Conservation (phyloP, 768 basidiomycete species). For the Lactarius akahatsu region DNA sequence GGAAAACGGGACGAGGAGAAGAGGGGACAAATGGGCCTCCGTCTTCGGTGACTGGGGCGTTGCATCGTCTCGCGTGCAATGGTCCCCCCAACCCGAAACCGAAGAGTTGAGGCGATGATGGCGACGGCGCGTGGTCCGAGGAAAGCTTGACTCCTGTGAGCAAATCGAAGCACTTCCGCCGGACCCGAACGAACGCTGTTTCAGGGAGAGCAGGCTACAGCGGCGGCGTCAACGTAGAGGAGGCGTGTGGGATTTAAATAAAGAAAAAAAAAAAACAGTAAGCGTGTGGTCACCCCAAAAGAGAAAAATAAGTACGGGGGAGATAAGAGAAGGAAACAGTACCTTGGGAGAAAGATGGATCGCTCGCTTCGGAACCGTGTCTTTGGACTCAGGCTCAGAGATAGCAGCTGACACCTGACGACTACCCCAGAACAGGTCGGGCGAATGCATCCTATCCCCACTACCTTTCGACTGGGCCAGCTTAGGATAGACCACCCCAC, state of each 20-base stretch:
- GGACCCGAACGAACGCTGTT: background rate
- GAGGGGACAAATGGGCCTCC: conserved; percentile 5
- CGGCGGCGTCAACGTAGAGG: background rate
- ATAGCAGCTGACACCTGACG: conserved; percentile 34
- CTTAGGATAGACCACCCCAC: conserved; percentile 40
- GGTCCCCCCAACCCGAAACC: background rate
- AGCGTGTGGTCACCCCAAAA: background rate
- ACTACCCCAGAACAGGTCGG: conserved; percentile 42
- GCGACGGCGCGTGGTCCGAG: conserved; percentile 4
- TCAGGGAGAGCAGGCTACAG: background rate
- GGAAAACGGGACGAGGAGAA: background rate
- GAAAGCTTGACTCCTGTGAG: background rate
- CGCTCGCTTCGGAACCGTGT: conserved; percentile 6
- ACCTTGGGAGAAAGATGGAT: conserved; percentile 12
- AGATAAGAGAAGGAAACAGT: background rate
- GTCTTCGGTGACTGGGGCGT: background rate
- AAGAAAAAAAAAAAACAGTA: background rate
- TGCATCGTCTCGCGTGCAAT: conserved; percentile 3
- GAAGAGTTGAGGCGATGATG: conserved; percentile 7
- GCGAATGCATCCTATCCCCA: conserved; percentile 36
- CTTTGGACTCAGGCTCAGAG: conserved; percentile 14
- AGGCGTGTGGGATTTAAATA: background rate
- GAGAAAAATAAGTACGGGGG: background rate
- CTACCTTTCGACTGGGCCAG: conserved; percentile 43
- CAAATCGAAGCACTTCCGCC: conserved; percentile 7